Evolutionary conservation across 2,329 filamentous ascomycete genomes (phyloP).

Genomic region (Gremmenia infestans): DNA sequence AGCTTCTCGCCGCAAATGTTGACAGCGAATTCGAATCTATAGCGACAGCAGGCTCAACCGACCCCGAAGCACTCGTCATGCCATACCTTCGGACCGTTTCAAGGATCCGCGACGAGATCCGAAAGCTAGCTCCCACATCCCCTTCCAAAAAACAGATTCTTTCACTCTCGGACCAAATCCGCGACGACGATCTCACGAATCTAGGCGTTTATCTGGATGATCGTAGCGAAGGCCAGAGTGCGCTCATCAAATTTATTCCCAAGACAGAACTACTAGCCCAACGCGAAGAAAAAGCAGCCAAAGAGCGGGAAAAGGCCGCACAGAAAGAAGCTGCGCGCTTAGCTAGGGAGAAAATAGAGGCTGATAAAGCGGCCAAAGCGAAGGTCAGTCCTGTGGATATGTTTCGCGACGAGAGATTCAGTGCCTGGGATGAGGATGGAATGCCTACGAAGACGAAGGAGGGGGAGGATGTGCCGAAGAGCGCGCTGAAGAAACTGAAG

Average conservation of each 20-base stretch:
- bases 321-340: conserved; percentile 49
- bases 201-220: conserved; percentile 87
- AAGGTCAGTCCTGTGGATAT: conserved; percentile 50
- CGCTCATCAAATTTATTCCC: conserved; percentile 65
- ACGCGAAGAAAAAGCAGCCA: conserved; percentile 53
- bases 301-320: conserved; percentile 56
- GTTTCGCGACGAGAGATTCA: conserved; percentile 59
- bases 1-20: conserved; percentile 41
- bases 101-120: conserved; percentile 56
- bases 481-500: conserved; percentile 70
- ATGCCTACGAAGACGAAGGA: conserved; percentile 72
- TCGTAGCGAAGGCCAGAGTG: conserved; percentile 58
- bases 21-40: conserved; percentile 43
- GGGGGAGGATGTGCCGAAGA: conserved; percentile 78
- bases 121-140: conserved; percentile 45
- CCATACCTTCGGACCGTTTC: conserved; percentile 53
- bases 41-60: conserved; percentile 41
- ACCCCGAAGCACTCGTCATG: conserved; percentile 48
- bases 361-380: conserved; percentile 53
- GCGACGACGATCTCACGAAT: conserved; percentile 75
- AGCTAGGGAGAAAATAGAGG: conserved; percentile 45
- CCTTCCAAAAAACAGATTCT: conserved; percentile 68
- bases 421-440: conserved; percentile 78
- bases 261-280: conserved; percentile 52
- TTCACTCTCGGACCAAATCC: conserved; percentile 70